Evolutionary conservation across 2,329 filamentous ascomycete genomes (phyloP), one percentile per base, ranked within the genome.

Genomic region (Colletotrichum simmondsii): DNA sequence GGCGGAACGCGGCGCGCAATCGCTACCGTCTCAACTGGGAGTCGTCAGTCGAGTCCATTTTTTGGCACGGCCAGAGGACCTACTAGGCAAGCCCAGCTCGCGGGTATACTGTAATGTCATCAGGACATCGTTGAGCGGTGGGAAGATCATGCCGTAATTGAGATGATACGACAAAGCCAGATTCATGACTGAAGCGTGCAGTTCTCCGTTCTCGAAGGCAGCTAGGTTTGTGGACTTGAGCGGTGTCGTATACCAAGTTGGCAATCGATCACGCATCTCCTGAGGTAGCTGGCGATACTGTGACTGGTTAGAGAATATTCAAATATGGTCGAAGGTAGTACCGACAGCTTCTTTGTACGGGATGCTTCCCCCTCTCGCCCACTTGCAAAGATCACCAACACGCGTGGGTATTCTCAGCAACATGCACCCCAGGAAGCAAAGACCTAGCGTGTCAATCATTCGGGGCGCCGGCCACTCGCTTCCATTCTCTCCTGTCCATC

Each of bases 361-460:
- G 30, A 98, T 87, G 68, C 93, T 89, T 59, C 92, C 92, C 70
- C 85, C 85, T 60, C 88, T 89, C 19, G 90, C 90, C 91, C 94
- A 97, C 57, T 85, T 84, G 66, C 87, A 87, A 14, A 98, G 82
- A 75, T 97, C 94, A 12, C 91, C 92, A 8, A 96, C 84, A 26
- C 92, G 91, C n/a, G 94, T 87, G 0, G 95, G 95, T 68, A 97
- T 86, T 68, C 93, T 91, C 76, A 98, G 85, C 30, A 98, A 85
- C 58, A 97, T 78, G 49, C 91, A 91, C 1, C 91, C 95, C 42
- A 98, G 82, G 83, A 98, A 98, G 79, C 94, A 95, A 12, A 98
- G 80, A 1, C 87, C 92, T 65, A 98, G 82, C 0, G 92, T 93
- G 76, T 98, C 95, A 54, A 94, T 84, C 46, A 97, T 84, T 64